Percentiles rank a stretch among this genome's conserved stretches.
Conservation (phyloP, 2,329 filamentous ascomycete species). For the Huntiella omanensis region DNA sequence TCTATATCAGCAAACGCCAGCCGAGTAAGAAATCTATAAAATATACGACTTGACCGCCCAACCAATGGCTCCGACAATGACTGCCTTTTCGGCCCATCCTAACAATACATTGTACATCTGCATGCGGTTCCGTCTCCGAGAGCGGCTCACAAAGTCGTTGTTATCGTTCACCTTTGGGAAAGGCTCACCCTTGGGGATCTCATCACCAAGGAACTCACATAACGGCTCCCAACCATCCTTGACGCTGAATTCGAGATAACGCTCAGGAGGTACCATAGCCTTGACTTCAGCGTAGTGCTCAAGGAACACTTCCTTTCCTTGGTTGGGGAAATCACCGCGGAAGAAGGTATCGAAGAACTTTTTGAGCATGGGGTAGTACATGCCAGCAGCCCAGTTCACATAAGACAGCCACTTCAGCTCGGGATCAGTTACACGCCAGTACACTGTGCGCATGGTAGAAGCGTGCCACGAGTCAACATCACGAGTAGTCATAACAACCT, state of each 20-base stretch:
- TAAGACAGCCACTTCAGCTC: constrained; percentile 21
- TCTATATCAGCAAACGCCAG: no score
- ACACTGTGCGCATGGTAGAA: constrained; percentile 47
- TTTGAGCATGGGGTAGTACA: constrained; percentile 39
- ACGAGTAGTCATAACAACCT: constrained; percentile 48
- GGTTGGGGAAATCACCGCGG: constrained; percentile 45
- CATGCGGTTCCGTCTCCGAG: constrained; percentile 18
- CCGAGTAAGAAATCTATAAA: not conserved
- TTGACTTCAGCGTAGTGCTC: constrained; percentile 21
- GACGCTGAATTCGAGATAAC: constrained; percentile 18
- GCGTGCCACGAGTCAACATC: constrained; percentile 45
- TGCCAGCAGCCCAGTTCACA: constrained; percentile 39
- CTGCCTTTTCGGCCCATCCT: constrained; percentile 11
- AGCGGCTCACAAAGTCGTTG: constrained; percentile 19
- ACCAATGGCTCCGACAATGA: not conserved
- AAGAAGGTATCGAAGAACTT: constrained; percentile 54
- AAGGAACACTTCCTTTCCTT: constrained; percentile 43
- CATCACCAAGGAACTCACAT: constrained; percentile 20
- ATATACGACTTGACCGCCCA: not conserved
- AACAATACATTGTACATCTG: constrained; percentile 20
- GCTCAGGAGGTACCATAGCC: constrained; percentile 16
- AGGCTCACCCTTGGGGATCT: constrained; percentile 17
- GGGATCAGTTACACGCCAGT: constrained; percentile 21
- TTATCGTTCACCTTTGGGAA: constrained; percentile 22
- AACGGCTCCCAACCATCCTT: constrained; percentile 22